Evolutionary conservation across 176 grass and related monocot genomes (phyloP).

Genomic region (Sorghum bicolor): Sorghum_bicolor_NCBIv3 NC_012879.2:59137001-59137500

Average conservation of each 20-base stretch:
- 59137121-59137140: no score
- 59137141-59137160: background rate
- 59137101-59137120: no score
- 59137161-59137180: background rate
- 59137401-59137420: conserved; percentile 21
- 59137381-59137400: background rate
- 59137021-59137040: no score
- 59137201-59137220: background rate
- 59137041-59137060: no score
- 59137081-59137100: no score
- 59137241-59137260: background rate
- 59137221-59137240: background rate
- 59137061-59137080: no score
- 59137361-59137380: background rate
- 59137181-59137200: background rate
- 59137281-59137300: background rate
- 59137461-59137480: conserved; percentile 29
- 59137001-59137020: no score
- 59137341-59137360: conserved; percentile 14
- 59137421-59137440: background rate
- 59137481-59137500: conserved; percentile 31
- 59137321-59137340: background rate
- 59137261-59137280: background rate
- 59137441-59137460: conserved; percentile 1
- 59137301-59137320: background rate